Percentiles rank a stretch among this genome's conserved stretches.
Conservation (phyloP, 768 basidiomycete genomes). For the Xerocomus potaroensis region DNA sequence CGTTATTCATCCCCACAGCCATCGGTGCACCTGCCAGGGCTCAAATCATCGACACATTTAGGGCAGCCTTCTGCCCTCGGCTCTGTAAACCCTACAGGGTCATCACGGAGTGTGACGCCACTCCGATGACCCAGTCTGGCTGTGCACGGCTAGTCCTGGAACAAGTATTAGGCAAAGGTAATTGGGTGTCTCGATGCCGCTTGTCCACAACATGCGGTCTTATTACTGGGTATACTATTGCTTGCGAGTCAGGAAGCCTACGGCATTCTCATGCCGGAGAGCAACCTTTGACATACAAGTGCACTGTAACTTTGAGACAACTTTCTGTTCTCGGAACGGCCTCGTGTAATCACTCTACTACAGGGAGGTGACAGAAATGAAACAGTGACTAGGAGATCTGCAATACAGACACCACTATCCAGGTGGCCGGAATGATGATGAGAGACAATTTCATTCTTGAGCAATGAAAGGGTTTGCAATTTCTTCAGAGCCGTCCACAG, state of each 20-base stretch:
- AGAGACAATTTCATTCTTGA: constrained; percentile 45
- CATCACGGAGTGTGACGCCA: constrained; percentile 22
- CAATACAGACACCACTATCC: neutral
- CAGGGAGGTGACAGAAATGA: constrained; percentile 8
- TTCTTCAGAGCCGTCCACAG: constrained; percentile 93
- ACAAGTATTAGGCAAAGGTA: neutral
- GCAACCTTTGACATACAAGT: constrained; percentile 2
- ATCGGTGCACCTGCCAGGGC: constrained; percentile 13
- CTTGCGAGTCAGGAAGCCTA: neutral
- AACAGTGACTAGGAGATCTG: neutral
- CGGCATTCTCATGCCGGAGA: neutral
- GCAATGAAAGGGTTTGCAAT: constrained; percentile 85
- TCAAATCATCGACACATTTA: constrained; percentile 8
- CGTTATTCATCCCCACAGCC: constrained; percentile 21
- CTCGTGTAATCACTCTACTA: constrained; percentile 19
- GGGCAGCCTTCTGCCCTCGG: constrained; percentile 11
- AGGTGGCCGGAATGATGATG: neutral
- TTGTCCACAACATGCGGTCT: neutral
- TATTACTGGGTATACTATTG: neutral
- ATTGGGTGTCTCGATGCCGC: neutral
- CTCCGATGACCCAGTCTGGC: constrained; percentile 26
- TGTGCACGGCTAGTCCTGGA: neutral
- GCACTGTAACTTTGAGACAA: constrained; percentile 11
- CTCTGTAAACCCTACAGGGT: constrained; percentile 17
- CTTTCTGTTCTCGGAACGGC: constrained; percentile 9